phyloP scores from a whole-genome alignment of 495 filamentous ascomycete species.

The Chaetomidium leptoderma region DNA sequence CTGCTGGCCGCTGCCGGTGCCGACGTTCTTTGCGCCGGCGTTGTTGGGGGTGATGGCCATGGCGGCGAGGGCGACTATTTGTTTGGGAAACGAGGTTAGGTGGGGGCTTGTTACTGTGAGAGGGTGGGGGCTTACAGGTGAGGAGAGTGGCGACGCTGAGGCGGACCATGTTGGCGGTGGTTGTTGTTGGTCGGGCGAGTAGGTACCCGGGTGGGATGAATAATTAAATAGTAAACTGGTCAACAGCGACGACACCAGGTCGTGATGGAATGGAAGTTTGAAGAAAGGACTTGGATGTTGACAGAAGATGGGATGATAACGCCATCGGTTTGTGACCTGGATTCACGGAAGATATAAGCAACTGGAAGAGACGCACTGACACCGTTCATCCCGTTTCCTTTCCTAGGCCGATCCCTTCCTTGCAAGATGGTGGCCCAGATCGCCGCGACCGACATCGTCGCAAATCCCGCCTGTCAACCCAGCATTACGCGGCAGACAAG shows the following conservation, averaged over 20 bases:
- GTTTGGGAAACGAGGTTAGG: background rate
- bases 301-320: conserved; percentile 14
- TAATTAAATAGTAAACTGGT: background rate
- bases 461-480: background rate
- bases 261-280: conserved; percentile 11
- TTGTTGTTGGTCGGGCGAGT: too few relatives aligned
- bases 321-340: conserved; percentile 2
- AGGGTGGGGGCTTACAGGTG: conserved; percentile 30
- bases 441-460: conserved; percentile 12
- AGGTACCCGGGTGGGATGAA: background rate
- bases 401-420: background rate
- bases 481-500: background rate
- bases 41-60: conserved; percentile 40
- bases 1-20: conserved; percentile 47
- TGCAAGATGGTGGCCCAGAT: background rate
- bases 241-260: conserved; percentile 23
- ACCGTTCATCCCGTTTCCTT: background rate
- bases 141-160: conserved; percentile 30
- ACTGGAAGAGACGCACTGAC: background rate
- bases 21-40: conserved; percentile 46
- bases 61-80: conserved; percentile 31
- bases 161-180: conserved; percentile 39
- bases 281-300: conserved; percentile 1
- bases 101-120: too few relatives aligned
- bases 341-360: background rate